phyloP scores from a whole-genome alignment of 1,284 basidiomycete species.

The Fomitiporia mediterranea region DNA sequence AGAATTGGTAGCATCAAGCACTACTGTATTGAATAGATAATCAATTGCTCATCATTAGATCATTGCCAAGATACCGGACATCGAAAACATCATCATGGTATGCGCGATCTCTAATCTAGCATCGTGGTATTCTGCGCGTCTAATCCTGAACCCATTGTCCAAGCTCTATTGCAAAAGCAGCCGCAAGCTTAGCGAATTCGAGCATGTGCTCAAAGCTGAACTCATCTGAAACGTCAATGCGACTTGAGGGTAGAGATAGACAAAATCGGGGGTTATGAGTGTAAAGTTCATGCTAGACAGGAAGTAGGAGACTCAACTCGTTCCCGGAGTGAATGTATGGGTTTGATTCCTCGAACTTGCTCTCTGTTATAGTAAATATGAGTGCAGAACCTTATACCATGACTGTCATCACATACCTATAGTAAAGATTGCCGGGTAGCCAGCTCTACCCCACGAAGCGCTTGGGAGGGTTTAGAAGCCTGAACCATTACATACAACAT shows the following conservation, averaged over 20 bases:
- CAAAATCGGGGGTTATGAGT: neutral
- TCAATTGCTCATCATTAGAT: no score
- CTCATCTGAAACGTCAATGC: constrained; percentile 79
- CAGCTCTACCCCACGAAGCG: constrained; percentile 82
- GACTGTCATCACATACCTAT: constrained; percentile 49
- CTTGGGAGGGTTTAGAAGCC: no score
- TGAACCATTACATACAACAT: constrained; percentile 7
- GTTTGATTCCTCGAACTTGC: constrained; percentile 70
- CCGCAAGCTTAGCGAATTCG: constrained; percentile 86
- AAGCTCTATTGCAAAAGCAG: constrained; percentile 81
- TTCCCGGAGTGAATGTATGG: constrained; percentile 76
- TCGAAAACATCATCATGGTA: no score
- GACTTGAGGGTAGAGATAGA: constrained; percentile 37
- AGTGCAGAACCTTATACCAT: constrained; percentile 20
- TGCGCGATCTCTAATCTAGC: neutral
- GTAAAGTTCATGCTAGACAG: constrained; percentile 23
- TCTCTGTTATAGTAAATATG: constrained; percentile 43
- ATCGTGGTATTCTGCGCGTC: neutral
- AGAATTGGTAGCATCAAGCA: no score
- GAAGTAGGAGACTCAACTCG: constrained; percentile 51
- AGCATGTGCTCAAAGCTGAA: constrained; percentile 84
- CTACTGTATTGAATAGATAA: no score
- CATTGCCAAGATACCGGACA: neutral
- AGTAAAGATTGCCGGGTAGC: constrained; percentile 80
- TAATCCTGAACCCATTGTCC: constrained; percentile 44